These are phyloP conservation scores for Daldinia concentrica DNA, from an alignment of 495 filamentous ascomycete genomes.

Conservation along the genomic window DNA sequence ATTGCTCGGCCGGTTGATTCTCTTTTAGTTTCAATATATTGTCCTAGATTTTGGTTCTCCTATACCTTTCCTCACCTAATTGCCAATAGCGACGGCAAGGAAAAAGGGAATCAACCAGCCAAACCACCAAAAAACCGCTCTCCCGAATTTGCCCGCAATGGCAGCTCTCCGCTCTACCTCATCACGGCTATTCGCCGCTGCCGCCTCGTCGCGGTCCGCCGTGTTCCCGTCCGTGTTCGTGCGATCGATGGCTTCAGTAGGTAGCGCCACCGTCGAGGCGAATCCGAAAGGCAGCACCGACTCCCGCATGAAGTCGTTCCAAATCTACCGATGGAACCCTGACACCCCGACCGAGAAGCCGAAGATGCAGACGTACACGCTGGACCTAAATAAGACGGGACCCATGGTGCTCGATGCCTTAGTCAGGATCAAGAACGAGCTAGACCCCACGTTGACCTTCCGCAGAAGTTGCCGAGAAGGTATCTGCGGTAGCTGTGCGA, in stretches of 20 bases:
- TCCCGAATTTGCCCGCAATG: slow-evolving; percentile 62
- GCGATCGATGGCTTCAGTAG: slow-evolving; percentile 58
- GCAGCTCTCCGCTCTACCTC: slow-evolving; percentile 77
- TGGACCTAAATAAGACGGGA: slow-evolving; percentile 97
- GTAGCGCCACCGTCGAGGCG: slow-evolving; percentile 61
- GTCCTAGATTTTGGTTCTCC: not conserved
- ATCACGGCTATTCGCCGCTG: slow-evolving; percentile 69
- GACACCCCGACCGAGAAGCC: slow-evolving; percentile 91
- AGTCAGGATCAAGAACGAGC: slow-evolving; percentile 98
- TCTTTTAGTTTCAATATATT: slow-evolving; percentile 2
- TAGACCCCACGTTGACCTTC: slow-evolving; percentile 97
- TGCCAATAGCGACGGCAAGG: slow-evolving; percentile 3
- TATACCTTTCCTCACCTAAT: not conserved
- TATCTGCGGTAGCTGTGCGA: slow-evolving; percentile 97
- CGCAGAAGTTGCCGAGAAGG: slow-evolving; percentile 94
- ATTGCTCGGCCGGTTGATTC: slow-evolving; percentile 32
- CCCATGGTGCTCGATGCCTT: slow-evolving; percentile 98
- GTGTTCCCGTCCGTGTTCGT: slow-evolving; percentile 48
- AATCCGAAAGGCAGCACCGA: slow-evolving; percentile 64
- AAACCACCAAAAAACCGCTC: not conserved
- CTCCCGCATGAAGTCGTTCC: slow-evolving; percentile 88
- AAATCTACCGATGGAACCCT: slow-evolving; percentile 99
- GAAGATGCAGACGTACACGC: slow-evolving; percentile 89
- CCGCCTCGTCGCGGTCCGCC: slow-evolving; percentile 49
- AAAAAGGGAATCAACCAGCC: slow-evolving; percentile 17